These are phyloP conservation scores for Acacia concinna DNA, from an alignment of 331 rosid species.

Conservation along the genomic window DNA sequence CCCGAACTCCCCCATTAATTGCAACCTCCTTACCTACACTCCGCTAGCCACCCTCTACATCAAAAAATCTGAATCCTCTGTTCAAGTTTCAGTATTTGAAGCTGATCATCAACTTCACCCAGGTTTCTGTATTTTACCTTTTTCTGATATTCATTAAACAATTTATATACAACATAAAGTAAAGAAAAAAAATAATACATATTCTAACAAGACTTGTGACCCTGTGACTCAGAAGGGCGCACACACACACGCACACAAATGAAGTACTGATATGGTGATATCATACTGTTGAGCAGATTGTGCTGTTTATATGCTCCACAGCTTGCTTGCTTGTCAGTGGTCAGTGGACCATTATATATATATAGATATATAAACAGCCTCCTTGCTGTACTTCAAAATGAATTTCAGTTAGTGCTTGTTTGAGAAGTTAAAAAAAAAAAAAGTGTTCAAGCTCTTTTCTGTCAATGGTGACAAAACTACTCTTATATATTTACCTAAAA, in stretches of 20 bases:
- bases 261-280: background rate
- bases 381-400: conserved; percentile 32
- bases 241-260: background rate
- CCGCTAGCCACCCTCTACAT: background rate
- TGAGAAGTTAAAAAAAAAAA: no score
- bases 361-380: background rate
- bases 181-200: background rate
- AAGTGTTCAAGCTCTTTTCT: no score
- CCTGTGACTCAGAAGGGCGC: background rate
- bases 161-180: background rate
- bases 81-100: no score
- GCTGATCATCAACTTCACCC: background rate
- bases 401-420: background rate
- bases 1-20: background rate
- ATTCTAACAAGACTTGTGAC: background rate
- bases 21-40: background rate
- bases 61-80: background rate
- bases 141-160: background rate
- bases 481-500: no score
- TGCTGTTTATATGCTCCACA: conserved; percentile 33
- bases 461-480: no score
- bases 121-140: background rate
- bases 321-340: conserved; percentile 42
- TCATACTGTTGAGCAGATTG: conserved; percentile 20
- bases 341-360: conserved; percentile 29